A percentile compares a stretch with the other conserved stretches of the same genome.
Conservation (phyloP, 2,329 filamentous ascomycete species). For the Verticillium zaregamsianum region DNA sequence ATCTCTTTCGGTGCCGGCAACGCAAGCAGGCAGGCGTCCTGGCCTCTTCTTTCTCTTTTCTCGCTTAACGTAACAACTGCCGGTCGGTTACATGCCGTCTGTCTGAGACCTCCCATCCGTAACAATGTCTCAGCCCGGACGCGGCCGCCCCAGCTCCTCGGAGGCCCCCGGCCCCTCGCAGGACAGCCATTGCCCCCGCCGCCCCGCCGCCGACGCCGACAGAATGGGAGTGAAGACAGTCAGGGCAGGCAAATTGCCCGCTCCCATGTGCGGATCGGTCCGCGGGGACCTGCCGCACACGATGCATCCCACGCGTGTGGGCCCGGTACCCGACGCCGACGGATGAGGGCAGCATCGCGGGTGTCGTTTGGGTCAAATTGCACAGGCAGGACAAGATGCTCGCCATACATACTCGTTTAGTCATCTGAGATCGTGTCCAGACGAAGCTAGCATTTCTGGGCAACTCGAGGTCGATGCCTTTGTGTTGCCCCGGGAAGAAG, state of each 20-base stretch:
- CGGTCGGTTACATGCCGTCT: conserved; percentile 1
- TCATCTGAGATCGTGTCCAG: background rate
- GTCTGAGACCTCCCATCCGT: conserved; percentile 2
- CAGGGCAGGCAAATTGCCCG: background rate
- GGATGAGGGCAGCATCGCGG: background rate
- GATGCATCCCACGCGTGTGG: background rate
- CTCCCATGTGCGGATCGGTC: background rate
- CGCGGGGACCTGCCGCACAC: background rate
- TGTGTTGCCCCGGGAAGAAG: background rate
- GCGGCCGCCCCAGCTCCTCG: conserved; percentile 1
- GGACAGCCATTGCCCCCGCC: background rate
- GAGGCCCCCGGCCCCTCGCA: background rate
- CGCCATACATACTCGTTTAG: background rate
- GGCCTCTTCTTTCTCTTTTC: background rate
- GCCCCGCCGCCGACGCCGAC: background rate
- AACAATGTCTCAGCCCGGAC: conserved; percentile 1
- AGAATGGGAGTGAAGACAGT: background rate
- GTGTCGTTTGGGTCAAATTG: background rate
- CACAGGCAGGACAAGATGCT: background rate
- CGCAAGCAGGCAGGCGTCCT: background rate
- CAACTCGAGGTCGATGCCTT: background rate
- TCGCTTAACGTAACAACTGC: conserved; percentile 4
- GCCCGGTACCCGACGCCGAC: background rate
- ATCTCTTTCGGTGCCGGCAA: background rate
- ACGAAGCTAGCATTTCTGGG: background rate